Conservation (phyloP, 2,329 filamentous ascomycete genomes). For the Kalaharituber pfeilii region DNA sequence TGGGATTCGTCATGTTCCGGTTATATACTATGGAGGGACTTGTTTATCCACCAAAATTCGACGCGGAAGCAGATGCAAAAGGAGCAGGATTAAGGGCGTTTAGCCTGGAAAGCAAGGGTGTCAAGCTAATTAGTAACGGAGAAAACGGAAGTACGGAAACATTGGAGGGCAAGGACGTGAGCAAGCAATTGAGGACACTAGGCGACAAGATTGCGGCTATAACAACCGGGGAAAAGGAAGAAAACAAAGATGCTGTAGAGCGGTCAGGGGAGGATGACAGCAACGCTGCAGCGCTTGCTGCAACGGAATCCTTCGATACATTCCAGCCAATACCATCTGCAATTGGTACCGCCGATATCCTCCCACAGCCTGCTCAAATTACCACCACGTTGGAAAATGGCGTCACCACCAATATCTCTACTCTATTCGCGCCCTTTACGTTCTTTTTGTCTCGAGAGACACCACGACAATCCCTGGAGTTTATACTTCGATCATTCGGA, state of each 20-base stretch:
- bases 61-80: slow-evolving; percentile 67
- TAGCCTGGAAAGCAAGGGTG: slow-evolving; percentile 60
- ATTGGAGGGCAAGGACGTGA: slow-evolving; percentile 15
- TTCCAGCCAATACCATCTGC: slow-evolving; percentile 52
- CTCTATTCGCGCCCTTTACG: slow-evolving; percentile 75
- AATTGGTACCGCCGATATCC: slow-evolving; percentile 65
- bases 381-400: slow-evolving; percentile 25
- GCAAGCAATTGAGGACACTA: slow-evolving; percentile 20
- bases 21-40: slow-evolving; percentile 81
- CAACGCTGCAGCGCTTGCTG: slow-evolving; percentile 30
- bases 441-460: slow-evolving; percentile 90
- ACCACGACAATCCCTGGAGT: slow-evolving; percentile 75
- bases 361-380: slow-evolving; percentile 54
- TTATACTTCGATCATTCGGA: slow-evolving; percentile 81
- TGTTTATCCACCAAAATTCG: slow-evolving; percentile 91
- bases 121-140: not conserved
- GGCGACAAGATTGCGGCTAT: slow-evolving; percentile 19
- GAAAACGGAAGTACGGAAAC: slow-evolving; percentile 16
- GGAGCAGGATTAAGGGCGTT: slow-evolving; percentile 84
- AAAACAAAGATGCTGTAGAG: slow-evolving; percentile 15
- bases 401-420: slow-evolving; percentile 45
- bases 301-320: slow-evolving; percentile 53
- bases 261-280: slow-evolving; percentile 26
- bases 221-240: slow-evolving; percentile 3
- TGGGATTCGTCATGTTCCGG: slow-evolving; percentile 91